phyloP scores from a whole-genome alignment of 768 basidiomycete genomes.

The Candolleomyces aberdarensis region DNA sequence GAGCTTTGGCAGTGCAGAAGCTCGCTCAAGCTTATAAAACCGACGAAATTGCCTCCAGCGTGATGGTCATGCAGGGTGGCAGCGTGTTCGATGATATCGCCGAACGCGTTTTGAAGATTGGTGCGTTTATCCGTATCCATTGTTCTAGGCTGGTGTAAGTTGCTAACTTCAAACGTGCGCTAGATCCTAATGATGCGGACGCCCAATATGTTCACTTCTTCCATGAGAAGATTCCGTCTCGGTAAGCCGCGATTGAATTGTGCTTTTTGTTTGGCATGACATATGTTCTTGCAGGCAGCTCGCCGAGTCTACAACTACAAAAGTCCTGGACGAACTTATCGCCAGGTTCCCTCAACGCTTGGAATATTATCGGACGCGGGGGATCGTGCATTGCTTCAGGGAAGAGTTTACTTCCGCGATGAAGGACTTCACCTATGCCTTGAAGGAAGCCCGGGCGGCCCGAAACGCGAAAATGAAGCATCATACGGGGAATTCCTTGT shows the following conservation, averaged over 20 bases:
- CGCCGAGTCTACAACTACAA: slow-evolving; percentile 78
- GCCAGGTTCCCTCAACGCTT: slow-evolving; percentile 68
- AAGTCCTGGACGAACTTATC: slow-evolving; percentile 79
- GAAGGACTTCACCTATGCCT: slow-evolving; percentile 78
- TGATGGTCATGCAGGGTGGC: slow-evolving; percentile 94
- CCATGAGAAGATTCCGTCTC: slow-evolving; percentile 91
- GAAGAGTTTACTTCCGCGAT: slow-evolving; percentile 75
- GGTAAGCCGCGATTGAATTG: slow-evolving; percentile 42
- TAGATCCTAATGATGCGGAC: slow-evolving; percentile 75
- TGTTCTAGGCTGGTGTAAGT: not conserved
- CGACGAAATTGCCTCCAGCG: slow-evolving; percentile 89
- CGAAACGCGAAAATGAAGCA: slow-evolving; percentile 66
- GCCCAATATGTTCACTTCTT: slow-evolving; percentile 92
- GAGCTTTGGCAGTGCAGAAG: slow-evolving; percentile 83
- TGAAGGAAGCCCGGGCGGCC: slow-evolving; percentile 70
- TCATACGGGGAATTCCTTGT: slow-evolving; percentile 34
- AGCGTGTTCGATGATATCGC: slow-evolving; percentile 93
- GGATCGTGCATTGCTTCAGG: slow-evolving; percentile 85
- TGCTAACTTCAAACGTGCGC: not conserved
- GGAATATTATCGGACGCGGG: slow-evolving; percentile 86
- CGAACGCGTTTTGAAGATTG: slow-evolving; percentile 72
- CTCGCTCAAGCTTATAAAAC: slow-evolving; percentile 81
- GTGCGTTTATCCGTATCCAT: slow-evolving; percentile 21
- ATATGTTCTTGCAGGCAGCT: slow-evolving; percentile 56
- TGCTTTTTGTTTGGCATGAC: slow-evolving; percentile 6